A percentile compares a stretch with the other conserved stretches of the same genome.
These are phyloP conservation scores for Panellus pusillus DNA, from an alignment of 768 basidiomycete genomes.

Conservation along the genomic window DNA sequence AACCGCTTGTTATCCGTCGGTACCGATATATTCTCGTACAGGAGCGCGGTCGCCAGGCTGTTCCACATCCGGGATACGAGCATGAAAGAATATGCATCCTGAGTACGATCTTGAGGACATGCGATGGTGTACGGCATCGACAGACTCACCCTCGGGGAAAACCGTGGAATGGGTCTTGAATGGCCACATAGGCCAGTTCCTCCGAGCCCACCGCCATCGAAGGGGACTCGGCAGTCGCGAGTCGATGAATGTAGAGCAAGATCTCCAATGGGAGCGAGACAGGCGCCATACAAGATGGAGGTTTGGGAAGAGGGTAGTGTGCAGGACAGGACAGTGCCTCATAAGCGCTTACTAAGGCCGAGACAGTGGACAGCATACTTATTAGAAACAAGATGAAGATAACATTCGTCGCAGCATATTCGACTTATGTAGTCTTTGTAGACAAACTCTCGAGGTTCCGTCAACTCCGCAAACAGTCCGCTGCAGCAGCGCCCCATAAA, in stretches of 20 bases:
- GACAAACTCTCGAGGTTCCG: too few relatives aligned
- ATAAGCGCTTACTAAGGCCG: too few relatives aligned
- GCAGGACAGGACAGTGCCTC: too few relatives aligned
- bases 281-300: background rate
- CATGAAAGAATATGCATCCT: conserved; percentile 2
- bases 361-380: too few relatives aligned
- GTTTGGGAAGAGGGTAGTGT: too few relatives aligned
- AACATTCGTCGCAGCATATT: too few relatives aligned
- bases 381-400: too few relatives aligned
- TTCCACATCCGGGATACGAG: conserved; percentile 14
- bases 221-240: conserved; percentile 4
- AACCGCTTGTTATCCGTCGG: background rate
- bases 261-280: conserved; percentile 4
- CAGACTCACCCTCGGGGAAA: background rate
- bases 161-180: background rate
- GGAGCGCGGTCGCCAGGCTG: conserved; percentile 3
- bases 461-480: too few relatives aligned
- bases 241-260: conserved; percentile 11
- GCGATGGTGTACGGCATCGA: background rate
- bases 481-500: too few relatives aligned
- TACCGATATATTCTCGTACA: conserved; percentile 12
- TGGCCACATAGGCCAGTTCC: background rate
- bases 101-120: background rate
- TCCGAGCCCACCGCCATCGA: background rate
- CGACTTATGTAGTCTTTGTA: too few relatives aligned